Conservation (phyloP, 2,329 filamentous ascomycete species). For the Knufia fluminis region DNA sequence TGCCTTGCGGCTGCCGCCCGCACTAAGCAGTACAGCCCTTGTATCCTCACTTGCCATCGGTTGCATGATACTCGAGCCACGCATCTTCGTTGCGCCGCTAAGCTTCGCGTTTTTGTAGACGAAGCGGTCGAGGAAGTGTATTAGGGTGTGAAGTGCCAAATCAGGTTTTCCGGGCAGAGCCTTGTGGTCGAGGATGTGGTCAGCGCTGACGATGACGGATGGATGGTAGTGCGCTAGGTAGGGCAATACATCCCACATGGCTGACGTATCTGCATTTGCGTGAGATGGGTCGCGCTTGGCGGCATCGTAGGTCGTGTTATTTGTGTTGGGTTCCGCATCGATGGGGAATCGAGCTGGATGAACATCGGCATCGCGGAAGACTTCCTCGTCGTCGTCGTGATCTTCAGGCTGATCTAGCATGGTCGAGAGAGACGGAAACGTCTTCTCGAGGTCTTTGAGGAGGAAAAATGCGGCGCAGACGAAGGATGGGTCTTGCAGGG, state of each 20-base stretch:
- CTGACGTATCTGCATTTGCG: constrained; percentile 85
- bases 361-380: constrained; percentile 58
- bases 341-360: constrained; percentile 25
- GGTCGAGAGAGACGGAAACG: constrained; percentile 69
- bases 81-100: constrained; percentile 47
- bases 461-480: constrained; percentile 89
- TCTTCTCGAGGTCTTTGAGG: constrained; percentile 66
- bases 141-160: constrained; percentile 77
- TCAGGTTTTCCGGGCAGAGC: constrained; percentile 80
- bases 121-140: constrained; percentile 94
- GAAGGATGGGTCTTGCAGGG: constrained; percentile 85
- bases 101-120: constrained; percentile 90
- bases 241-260: constrained; percentile 80
- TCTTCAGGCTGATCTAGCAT: constrained; percentile 75
- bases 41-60: constrained; percentile 61
- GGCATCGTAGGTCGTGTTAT: constrained; percentile 59
- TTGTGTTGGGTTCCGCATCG: constrained; percentile 20
- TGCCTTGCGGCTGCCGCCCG: constrained; percentile 44
- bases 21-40: constrained; percentile 51
- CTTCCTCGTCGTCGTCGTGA: constrained; percentile 63
- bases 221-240: constrained; percentile 82
- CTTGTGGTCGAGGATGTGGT: constrained; percentile 58
- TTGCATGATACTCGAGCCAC: constrained; percentile 93
- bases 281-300: constrained; percentile 86
- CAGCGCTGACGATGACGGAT: constrained; percentile 76